These are phyloP conservation scores for Podospora pseudoanserina DNA, from an alignment of 495 filamentous ascomycete genomes.

Conservation along the genomic window DNA sequence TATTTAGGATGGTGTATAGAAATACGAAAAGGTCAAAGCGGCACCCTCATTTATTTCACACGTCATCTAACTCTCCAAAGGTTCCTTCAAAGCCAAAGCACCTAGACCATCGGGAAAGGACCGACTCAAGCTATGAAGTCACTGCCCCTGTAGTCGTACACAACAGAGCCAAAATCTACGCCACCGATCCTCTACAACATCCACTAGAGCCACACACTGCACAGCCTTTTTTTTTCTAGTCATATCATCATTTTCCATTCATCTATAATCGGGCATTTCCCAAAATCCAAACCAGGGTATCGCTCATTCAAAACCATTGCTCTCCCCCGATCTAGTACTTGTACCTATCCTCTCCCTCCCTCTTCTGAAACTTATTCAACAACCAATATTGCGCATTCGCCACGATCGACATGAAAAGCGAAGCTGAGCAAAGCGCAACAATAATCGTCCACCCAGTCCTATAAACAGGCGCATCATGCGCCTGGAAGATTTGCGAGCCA, in stretches of 20 bases:
- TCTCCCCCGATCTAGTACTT: slow-evolving; percentile 10
- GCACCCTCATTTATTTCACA: background rate
- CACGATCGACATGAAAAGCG: slow-evolving; percentile 19
- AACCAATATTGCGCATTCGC: slow-evolving; percentile 29
- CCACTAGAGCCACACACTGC: too few species aligned
- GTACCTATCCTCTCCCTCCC: slow-evolving; percentile 17
- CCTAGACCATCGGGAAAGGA: too few species aligned
- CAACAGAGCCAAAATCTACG: too few species aligned
- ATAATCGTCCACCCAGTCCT: slow-evolving; percentile 28
- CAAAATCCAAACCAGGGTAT: background rate
- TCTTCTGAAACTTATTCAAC: slow-evolving; percentile 24
- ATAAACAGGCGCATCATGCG: slow-evolving; percentile 50
- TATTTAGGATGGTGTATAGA: background rate
- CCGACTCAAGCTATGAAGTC: too few species aligned
- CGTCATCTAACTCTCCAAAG: background rate
- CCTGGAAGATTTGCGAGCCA: slow-evolving; percentile 53
- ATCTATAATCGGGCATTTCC: background rate
- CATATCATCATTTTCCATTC: background rate
- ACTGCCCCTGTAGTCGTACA: too few species aligned
- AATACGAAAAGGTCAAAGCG: background rate
- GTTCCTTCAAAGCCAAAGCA: background rate
- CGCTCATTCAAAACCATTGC: background rate
- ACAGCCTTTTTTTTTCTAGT: too few species aligned
- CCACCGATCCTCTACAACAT: too few species aligned
- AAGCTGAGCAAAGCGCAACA: slow-evolving; percentile 14